Evolutionary conservation across 2,329 filamentous ascomycete genomes (phyloP), one percentile per base, ranked within the genome.

Genomic region (Neopestalotiopsis sp.): DNA sequence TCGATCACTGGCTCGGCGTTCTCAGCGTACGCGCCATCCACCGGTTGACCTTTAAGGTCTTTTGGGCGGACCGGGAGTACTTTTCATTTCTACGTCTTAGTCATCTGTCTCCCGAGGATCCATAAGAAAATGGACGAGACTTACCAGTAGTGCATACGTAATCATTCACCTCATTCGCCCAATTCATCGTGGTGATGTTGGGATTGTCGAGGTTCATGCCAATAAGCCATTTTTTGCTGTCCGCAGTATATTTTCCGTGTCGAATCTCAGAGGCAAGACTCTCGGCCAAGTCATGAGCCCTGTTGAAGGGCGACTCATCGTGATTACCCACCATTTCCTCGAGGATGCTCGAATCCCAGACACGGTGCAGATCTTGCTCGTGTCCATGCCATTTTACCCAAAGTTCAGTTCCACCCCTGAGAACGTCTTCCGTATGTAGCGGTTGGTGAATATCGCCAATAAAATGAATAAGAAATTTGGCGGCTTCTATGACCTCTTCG

Each of bases 301-400:
- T 81, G 5, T 78, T 77, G 69, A 86, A 88, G 24, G 24, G 3
- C 24, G 24, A 24, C 0, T 87, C 80, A 49, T 82, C 80, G 57
- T 82, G 76, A 20, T 85, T 87, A 3, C 90, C 90, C 1, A 91
- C 82, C 74, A 88, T 80, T 75, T 90, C 88, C 80, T 92, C 90
- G 0, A 89, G 86, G 71, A 94, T 93, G 72, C 86, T 87, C 66
- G 87, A 89, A 76, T 94, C 92, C 92, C 92, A 94, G 17, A 93
- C 88, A 68, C 91, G 86, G 75, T 94, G 92, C 56, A 94, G 83
- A 75, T 94, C 94, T n/a, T n/a, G n/a, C n/a, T n/a, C n/a, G n/a
- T 67, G 87, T 3, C 84, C 85, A 34, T 89, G 83, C 80, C 90
- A 94, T 17, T 80, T 82, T 1, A 94, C 91, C 14, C 83, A 78